Evolutionary conservation across 192 early-diverging fungal species (phyloP), one percentile per base, ranked within the genome.

Genomic region (Backusella parvicylindrica): DNA sequence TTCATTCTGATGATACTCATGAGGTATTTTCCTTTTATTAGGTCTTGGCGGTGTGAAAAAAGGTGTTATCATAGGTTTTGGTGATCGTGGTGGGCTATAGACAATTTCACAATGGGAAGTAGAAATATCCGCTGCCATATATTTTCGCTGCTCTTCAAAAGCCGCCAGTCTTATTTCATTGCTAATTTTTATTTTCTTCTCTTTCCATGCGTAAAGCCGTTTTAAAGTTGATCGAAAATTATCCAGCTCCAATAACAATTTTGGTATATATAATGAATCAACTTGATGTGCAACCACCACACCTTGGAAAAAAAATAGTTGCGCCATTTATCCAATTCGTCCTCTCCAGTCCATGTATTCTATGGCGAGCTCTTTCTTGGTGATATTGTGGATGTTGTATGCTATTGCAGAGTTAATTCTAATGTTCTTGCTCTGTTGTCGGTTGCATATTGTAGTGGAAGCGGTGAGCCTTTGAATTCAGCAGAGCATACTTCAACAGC

Each of bases 401-500:
- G 38, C 68, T 41, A 69, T 37, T 69, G 38, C 38, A 41, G 38
- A 41, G 35, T 66, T 35, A 36, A 69, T 69, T 69, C 68, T 69
- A 28, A 69, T 69, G 38, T 41, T 69, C 35, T 69, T 69, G 16
- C 68, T 69, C 68, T 69, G 38, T 36, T 69, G 33, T 66, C 18
- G 35, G n/a, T 43, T 66, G 28, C 56, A 60, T 2, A 60, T 30
- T 28, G n/a, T 60, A 60, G 56, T 28, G 28, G 56, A 60, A 64
- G 21, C 60, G 28, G 60, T 30, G 31, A 64, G 28, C 53, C 2
- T 64, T 64, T 64, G 28, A 64, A 64, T 30, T 64, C 60, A 5
- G 60, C 31, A 30, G 60, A 64, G 30, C 60, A 30, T 8, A 64
- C 60, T 64, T 64, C 60, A 64, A 64, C 7, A 32, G 31, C 60